A percentile compares a stretch with the other conserved stretches of the same genome.
phyloP scores from a whole-genome alignment of 805 yeast genomes.

The Candida sithepensis region DNA sequence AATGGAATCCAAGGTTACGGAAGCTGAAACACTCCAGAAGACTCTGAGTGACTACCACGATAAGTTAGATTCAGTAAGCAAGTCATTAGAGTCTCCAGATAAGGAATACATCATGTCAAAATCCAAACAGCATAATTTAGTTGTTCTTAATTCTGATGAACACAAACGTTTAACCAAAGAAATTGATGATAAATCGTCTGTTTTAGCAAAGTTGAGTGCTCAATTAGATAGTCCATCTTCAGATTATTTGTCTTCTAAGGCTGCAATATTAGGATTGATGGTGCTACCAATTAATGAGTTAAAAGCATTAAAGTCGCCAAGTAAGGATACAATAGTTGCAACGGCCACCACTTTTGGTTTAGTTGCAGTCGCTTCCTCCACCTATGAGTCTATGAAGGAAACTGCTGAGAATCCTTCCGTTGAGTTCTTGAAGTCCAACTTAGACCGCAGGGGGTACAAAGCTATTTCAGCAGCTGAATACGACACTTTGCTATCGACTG shows the following conservation, averaged over 20 bases:
- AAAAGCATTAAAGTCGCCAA: constrained; percentile 3
- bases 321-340: constrained; percentile 13
- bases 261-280: neutral
- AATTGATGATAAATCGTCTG: neutral
- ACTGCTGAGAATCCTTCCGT: constrained; percentile 25
- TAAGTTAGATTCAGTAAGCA: constrained; percentile 6
- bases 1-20: neutral
- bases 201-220: neutral
- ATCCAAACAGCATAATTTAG: constrained; percentile 15
- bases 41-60: constrained; percentile 3
- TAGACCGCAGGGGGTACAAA: constrained; percentile 23
- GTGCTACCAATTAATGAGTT: neutral
- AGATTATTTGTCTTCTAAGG: neutral
- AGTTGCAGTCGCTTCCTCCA: constrained; percentile 30
- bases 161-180: constrained; percentile 2
- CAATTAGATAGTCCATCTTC: neutral
- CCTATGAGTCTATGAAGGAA: constrained; percentile 24
- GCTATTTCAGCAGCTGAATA: constrained; percentile 22
- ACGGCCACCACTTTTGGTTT: constrained; percentile 33
- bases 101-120: constrained; percentile 21
- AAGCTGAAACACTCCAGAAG: constrained; percentile 4
- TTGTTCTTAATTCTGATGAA: constrained; percentile 4
- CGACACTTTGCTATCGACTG: constrained; percentile 11
- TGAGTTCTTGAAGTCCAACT: constrained; percentile 21
- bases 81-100: constrained; percentile 24